Base-by-base conservation (phyloP, 2,329 filamentous ascomycete species). In the Nannizziopsis arthrosporioides region DNA sequence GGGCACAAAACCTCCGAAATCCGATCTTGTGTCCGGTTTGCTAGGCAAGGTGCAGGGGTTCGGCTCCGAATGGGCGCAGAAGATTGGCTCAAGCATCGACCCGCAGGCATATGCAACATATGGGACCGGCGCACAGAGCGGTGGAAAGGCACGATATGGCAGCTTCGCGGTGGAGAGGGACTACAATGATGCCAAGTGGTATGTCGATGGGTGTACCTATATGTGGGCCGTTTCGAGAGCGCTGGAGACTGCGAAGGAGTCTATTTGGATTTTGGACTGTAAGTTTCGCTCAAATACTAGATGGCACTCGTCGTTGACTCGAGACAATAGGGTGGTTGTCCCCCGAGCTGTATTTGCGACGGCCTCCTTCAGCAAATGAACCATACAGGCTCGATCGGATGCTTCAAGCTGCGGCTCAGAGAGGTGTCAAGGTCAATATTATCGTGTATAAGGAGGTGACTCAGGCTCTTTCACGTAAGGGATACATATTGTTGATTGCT, bases 211-310 rank as follows among this genome's bases (percentile, higher is more conserved):
- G 2, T 76, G 88, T 52, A 85, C 96, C 68, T 98, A 98, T 66
- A 93, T 92, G 64, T 94, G 88, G 82, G 83, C 92, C 14, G 88
- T 98, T 9, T 93, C 88, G 0, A 80, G 82, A 31, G 90, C 89
- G 0, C 73, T 96, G n/a, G 89, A 96, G 54, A 75, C 81, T 51
- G 92, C 92, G 34, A 84, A 84, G 60, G 90, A 96, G 67, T 83
- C 84, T 40, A 95, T 98, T 57, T 98, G 96, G 66, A 93, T 98
- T 55, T 84, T 76, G 51, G 92, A 96, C 61, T 98, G 54, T 94
- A 87, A 85, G 53, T 50, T 18, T 44, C 27, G 11, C 19, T 89
- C 84, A 65, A 84, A 92, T 18, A 32, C 15, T 37, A 8, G 18
- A 12, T 12, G 17, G 3, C 18, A 14, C 11, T 65, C 82, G 83